phyloP scores from a whole-genome alignment of 371 early-diverging fungal species.

The Syncephalis fuscata region DNA sequence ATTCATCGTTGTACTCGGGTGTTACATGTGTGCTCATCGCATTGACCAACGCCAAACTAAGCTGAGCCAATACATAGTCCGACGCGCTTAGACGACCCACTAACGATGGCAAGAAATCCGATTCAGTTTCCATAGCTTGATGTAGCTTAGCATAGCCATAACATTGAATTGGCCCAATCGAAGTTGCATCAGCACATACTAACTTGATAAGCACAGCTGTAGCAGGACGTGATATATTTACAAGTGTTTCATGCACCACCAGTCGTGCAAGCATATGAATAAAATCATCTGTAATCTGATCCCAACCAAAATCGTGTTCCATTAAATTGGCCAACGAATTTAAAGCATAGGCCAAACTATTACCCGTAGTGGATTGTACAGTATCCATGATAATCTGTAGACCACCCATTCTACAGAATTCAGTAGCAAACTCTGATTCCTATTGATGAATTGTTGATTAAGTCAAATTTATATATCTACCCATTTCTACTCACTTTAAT shows the following conservation, averaged over 20 bases:
- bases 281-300: constrained; percentile 28
- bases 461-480: no score
- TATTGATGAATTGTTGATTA: no score
- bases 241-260: constrained; percentile 39
- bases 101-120: constrained; percentile 30
- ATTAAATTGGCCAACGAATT: constrained; percentile 42
- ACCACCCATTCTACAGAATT: constrained; percentile 44
- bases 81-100: constrained; percentile 39
- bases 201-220: constrained; percentile 49
- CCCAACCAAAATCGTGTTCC: constrained; percentile 51
- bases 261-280: constrained; percentile 34
- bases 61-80: constrained; percentile 44
- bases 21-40: constrained; percentile 41
- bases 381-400: constrained; percentile 37
- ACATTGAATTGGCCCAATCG: constrained; percentile 17
- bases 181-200: constrained; percentile 24
- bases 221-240: constrained; percentile 55
- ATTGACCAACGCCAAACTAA: constrained; percentile 41
- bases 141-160: constrained; percentile 30
- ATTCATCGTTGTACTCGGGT: constrained; percentile 25
- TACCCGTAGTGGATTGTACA: constrained; percentile 34
- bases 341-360: constrained; percentile 55
- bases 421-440: constrained; percentile 58
- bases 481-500: not conserved
- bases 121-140: constrained; percentile 25